Evolutionary conservation across 176 grass and related monocot species (phyloP), one percentile per base, ranked within the genome.

Genomic region (Oryza officinalis): DNA sequence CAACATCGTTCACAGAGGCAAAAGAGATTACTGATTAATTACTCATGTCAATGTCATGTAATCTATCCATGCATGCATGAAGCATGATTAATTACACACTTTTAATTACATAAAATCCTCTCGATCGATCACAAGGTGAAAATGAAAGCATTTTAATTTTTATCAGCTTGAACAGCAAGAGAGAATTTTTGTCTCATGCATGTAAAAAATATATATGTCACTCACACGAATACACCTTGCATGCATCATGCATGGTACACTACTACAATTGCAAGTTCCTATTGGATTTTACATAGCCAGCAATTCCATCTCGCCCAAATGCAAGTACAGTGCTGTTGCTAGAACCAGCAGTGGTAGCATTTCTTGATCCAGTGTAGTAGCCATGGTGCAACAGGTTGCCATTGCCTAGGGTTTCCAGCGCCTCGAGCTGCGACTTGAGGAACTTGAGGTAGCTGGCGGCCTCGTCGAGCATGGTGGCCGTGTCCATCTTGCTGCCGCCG

Each of bases 401-500:
- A 2, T 49, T 52, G 50, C 70, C 74, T 14, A 77, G 65, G 57
- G 81, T 44, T 75, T 28, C 75, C n/a, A 97, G 65, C 1, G 77
- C 64, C 66, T 92, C 67, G 77, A 97, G 83, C 86, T 97, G 95
- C 25, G 90, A 74, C 85, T 94, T 94, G 85, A 97, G 82, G 84
- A 97, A 97, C 84, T 81, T 94, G 64, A 97, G 86, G 78, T 97
- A 97, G 81, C 92, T 90, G 50, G 90, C 90, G 10, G 89, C 94
- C 84, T 97, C 94, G 63, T 92, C 94, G 74, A 97, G 87, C 94
- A 97, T 94, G 44, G 94, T 92, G 1, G 94, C 94, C 25, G 94
- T 97, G 87, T 97, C 94, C 94, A 97, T 88, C 85, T 87, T 83
- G 71, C 81, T 90, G 3, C 94, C 91, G 4, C 94, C 94, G 4